These are phyloP conservation scores for Penicillium sp. DNA, from an alignment of 2,329 filamentous ascomycete species.

Conservation along the genomic window DNA sequence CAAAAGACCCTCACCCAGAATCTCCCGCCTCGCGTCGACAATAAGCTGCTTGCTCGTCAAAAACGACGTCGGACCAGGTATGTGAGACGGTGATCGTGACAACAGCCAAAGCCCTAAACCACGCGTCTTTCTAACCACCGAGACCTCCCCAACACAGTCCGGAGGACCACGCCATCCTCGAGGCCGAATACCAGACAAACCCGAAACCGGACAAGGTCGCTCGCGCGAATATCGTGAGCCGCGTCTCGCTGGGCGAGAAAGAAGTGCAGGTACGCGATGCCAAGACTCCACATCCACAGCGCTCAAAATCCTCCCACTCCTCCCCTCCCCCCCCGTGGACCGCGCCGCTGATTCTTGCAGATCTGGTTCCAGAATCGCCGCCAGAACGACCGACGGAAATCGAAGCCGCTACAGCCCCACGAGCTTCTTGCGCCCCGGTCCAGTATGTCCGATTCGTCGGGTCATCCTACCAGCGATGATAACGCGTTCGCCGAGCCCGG, in stretches of 20 bases:
- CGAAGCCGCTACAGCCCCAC: constrained; percentile 74
- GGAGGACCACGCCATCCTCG: constrained; percentile 84
- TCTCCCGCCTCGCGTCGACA: constrained; percentile 57
- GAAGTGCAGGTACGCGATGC: constrained; percentile 77
- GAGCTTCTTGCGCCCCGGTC: constrained; percentile 58
- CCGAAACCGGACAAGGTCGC: constrained; percentile 88
- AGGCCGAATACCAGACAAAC: constrained; percentile 79
- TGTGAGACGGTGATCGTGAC: constrained; percentile 18
- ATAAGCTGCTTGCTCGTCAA: constrained; percentile 59
- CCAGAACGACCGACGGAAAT: constrained; percentile 88
- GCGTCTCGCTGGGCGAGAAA: constrained; percentile 87
- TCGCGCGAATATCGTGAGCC: constrained; percentile 77
- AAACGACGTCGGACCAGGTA: constrained; percentile 63
- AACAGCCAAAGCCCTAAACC: neutral
- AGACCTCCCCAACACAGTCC: constrained; percentile 54
- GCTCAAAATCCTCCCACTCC: no score
- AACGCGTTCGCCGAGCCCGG: constrained; percentile 28
- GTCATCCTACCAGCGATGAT: constrained; percentile 30
- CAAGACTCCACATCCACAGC: constrained; percentile 21
- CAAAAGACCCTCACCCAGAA: constrained; percentile 56
- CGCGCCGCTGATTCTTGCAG: constrained; percentile 47
- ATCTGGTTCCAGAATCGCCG: constrained; percentile 98
- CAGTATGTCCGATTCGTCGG: constrained; percentile 27
- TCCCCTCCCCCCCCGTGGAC: constrained; percentile 13
- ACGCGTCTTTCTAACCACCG: constrained; percentile 20